Evolutionary conservation across 306 rosid genomes (phyloP).

Genomic region (Vicia sativa): DNA sequence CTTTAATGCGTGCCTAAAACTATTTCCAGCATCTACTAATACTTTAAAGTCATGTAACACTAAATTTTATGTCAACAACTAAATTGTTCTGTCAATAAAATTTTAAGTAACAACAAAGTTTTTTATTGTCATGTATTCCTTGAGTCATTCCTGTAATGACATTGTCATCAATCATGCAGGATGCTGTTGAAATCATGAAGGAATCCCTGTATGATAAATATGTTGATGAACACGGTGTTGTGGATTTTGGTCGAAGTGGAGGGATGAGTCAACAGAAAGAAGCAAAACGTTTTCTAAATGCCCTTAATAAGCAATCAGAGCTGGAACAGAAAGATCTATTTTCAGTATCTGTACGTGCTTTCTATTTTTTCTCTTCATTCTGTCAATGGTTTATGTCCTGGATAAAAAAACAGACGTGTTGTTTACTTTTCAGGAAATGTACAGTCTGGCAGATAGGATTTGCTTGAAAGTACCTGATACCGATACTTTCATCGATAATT

Average conservation of each 20-base stretch:
- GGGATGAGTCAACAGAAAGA: conserved; percentile 99
- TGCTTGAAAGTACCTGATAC: conserved; percentile 80
- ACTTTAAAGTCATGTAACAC: not conserved
- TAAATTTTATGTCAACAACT: conserved; percentile 4
- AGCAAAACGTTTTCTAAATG: conserved; percentile 86
- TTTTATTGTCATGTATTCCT: conserved; percentile 34
- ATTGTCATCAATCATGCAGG: conserved; percentile 56
- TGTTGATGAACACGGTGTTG: conserved; percentile 87
- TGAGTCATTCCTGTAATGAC: conserved; percentile 31
- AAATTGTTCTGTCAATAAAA: conserved; percentile 28
- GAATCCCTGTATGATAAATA: conserved; percentile 93
- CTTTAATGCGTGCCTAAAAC: not conserved
- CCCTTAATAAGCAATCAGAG: conserved; percentile 92
- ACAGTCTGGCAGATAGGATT: conserved; percentile 84
- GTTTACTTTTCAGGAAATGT: conserved; percentile 76
- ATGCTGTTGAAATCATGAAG: conserved; percentile 95
- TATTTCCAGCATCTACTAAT: not conserved
- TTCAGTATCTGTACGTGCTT: conserved; percentile 66
- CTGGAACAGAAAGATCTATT: conserved; percentile 82
- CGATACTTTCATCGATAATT: conserved; percentile 78
- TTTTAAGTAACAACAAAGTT: conserved; percentile 25
- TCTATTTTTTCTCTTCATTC: conserved; percentile 19
- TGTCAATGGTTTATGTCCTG: conserved; percentile 3
- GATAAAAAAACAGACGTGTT: conserved; percentile 10
- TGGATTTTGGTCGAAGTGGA: conserved; percentile 95